Evolutionary conservation across 1,284 basidiomycete genomes (phyloP).

Genomic region (Abortiporus biennis): DNA sequence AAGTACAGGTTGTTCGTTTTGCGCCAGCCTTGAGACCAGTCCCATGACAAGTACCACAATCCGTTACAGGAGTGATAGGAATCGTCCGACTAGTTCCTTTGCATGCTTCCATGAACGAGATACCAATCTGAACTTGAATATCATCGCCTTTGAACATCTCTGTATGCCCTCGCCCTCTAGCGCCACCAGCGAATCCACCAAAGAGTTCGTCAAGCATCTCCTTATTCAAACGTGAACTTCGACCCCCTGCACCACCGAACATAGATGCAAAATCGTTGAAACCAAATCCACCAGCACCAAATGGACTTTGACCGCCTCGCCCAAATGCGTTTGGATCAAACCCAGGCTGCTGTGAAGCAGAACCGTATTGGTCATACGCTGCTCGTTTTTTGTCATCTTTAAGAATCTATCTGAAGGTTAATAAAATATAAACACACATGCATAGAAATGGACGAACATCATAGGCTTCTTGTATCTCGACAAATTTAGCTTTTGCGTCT

Average conservation of each 20-base stretch:
- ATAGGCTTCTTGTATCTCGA: conserved; percentile 97
- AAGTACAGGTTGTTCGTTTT: conserved; percentile 74
- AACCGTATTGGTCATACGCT: conserved; percentile 91
- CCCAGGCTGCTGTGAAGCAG: conserved; percentile 90
- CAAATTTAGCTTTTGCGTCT: conserved; percentile 86
- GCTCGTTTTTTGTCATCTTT: conserved; percentile 93
- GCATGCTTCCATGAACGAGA: conserved; percentile 92
- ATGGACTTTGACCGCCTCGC: conserved; percentile 33
- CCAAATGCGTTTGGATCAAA: conserved; percentile 86
- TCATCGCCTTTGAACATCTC: conserved; percentile 74
- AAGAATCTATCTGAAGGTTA: conserved; percentile 52
- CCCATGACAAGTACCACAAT: conserved; percentile 84
- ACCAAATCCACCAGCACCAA: conserved; percentile 48
- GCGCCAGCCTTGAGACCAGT: conserved; percentile 85
- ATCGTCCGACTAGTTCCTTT: conserved; percentile 83
- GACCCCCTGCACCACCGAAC: conserved; percentile 52
- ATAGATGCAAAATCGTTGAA: conserved; percentile 66
- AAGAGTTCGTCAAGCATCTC: conserved; percentile 92
- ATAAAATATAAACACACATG: conserved; percentile 9
- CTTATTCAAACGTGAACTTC: conserved; percentile 39
- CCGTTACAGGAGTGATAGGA: conserved; percentile 76
- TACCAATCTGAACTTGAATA: conserved; percentile 71
- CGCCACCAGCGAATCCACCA: conserved; percentile 55
- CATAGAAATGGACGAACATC: conserved; percentile 59
- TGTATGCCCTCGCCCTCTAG: conserved; percentile 40